Evolutionary conservation across 2,329 filamentous ascomycete species (phyloP).

Genomic region (Coniochaeta ligniaria): DNA sequence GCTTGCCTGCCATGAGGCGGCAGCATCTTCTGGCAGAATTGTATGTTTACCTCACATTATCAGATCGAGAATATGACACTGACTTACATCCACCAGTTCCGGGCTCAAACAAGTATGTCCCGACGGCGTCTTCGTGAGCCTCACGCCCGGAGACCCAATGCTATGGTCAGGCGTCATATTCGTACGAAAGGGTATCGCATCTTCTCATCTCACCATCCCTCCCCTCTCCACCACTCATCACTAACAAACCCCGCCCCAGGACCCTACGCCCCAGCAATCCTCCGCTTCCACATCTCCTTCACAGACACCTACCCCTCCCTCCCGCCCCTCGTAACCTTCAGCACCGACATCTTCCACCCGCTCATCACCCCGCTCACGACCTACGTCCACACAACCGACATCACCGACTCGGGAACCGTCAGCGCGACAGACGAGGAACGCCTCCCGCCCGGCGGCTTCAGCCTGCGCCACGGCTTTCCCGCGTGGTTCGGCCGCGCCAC

Average conservation of each 20-base stretch:
- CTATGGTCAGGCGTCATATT: conserved; percentile 91
- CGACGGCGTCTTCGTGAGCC: conserved; percentile 77
- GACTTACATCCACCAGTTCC: conserved; percentile 45
- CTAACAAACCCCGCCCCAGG: conserved; percentile 44
- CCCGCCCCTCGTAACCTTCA: conserved; percentile 81
- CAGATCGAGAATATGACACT: no score
- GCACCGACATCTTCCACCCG: conserved; percentile 91
- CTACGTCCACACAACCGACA: conserved; percentile 81
- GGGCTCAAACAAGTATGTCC: conserved; percentile 78
- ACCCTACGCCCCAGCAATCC: conserved; percentile 78
- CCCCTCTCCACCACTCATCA: no score
- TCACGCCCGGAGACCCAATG: conserved; percentile 72
- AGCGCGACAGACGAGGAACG: conserved; percentile 78
- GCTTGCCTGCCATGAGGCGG: conserved; percentile 53
- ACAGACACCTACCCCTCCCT: conserved; percentile 70
- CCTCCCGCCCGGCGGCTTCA: conserved; percentile 83
- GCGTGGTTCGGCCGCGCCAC: conserved; percentile 70
- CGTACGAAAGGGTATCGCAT: conserved; percentile 66
- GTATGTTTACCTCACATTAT: conserved; percentile 49
- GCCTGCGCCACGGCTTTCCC: conserved; percentile 82
- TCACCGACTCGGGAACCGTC: conserved; percentile 60
- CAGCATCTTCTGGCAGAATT: conserved; percentile 79
- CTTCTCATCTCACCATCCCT: no score
- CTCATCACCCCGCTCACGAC: conserved; percentile 89
- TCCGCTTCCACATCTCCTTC: conserved; percentile 87